Percentiles rank a stretch among this genome's conserved stretches.
These are phyloP conservation scores for Sparassis latifolia DNA, from an alignment of 1,284 basidiomycete genomes.

Conservation along the genomic window DNA sequence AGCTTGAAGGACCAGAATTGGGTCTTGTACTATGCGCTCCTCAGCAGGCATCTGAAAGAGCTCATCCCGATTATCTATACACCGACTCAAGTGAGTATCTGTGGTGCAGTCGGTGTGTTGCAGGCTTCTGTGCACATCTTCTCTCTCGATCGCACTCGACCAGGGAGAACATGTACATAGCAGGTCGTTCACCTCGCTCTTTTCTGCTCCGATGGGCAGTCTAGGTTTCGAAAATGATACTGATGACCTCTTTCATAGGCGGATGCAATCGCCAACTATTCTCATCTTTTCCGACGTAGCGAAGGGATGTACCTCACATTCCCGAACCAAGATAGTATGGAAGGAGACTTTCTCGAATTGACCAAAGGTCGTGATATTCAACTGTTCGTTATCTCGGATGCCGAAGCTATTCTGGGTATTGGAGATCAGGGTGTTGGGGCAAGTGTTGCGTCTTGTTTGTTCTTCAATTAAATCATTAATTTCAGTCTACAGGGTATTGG, in stretches of 20 bases:
- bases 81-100: slow-evolving; percentile 48
- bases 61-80: slow-evolving; percentile 76
- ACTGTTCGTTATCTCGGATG: slow-evolving; percentile 76
- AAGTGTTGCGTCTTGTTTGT: slow-evolving; percentile 12
- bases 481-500: slow-evolving; percentile 35
- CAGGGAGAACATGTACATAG: no score
- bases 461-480: neutral
- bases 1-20: slow-evolving; percentile 71
- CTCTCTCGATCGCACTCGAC: no score
- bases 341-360: slow-evolving; percentile 65
- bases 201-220: no score
- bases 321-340: slow-evolving; percentile 64
- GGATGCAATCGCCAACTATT: slow-evolving; percentile 77
- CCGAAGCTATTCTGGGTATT: slow-evolving; percentile 80
- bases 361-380: slow-evolving; percentile 56
- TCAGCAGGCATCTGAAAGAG: slow-evolving; percentile 64
- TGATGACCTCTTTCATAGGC: slow-evolving; percentile 33
- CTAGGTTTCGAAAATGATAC: no score
- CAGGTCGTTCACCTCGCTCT: no score
- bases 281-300: slow-evolving; percentile 73
- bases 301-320: slow-evolving; percentile 67
- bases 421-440: slow-evolving; percentile 73
- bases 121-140: neutral
- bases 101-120: neutral
- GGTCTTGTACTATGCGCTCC: slow-evolving; percentile 69